Conservation (phyloP, 768 basidiomycete species). For the Pulveroboletus sp. region DNA sequence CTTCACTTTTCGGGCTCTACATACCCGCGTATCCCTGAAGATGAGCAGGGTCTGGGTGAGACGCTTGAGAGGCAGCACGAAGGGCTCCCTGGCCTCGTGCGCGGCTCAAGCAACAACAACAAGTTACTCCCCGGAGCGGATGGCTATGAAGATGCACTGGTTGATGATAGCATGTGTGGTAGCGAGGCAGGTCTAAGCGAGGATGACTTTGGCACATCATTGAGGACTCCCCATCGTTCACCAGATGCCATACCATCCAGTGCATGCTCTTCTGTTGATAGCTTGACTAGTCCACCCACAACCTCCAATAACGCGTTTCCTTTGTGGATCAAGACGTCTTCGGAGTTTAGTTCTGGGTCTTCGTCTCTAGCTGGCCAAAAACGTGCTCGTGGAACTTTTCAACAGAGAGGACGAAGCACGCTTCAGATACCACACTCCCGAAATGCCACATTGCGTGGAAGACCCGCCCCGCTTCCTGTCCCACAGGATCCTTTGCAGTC, state of each 20-base stretch:
- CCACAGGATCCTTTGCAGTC: constrained; percentile 16
- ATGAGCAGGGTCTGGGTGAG: constrained; percentile 60
- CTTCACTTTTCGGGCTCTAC: constrained; percentile 7
- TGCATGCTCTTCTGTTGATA: constrained; percentile 25
- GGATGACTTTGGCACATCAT: constrained; percentile 62
- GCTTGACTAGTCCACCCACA: constrained; percentile 33
- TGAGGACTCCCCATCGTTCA: constrained; percentile 54
- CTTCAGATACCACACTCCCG: constrained; percentile 10
- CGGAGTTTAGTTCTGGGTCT: constrained; percentile 37
- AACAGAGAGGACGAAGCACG: constrained; percentile 1
- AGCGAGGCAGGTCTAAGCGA: constrained; percentile 32
- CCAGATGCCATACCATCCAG: constrained; percentile 18
- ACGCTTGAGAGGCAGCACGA: constrained; percentile 67
- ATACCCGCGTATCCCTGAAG: constrained; percentile 38
- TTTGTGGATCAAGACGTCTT: constrained; percentile 37
- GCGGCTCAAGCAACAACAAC: constrained; percentile 57
- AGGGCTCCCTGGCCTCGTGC: constrained; percentile 55
- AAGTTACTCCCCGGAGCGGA: constrained; percentile 39
- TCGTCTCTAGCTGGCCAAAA: constrained; percentile 41
- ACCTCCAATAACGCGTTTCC: constrained; percentile 38
- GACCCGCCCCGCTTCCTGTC: constrained; percentile 2
- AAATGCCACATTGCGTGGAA: constrained; percentile 29
- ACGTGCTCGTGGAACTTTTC: constrained; percentile 26
- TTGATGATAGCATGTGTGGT: constrained; percentile 25
- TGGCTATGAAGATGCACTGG: constrained; percentile 17